A percentile compares a stretch with the other conserved stretches of the same genome.
Conservation (phyloP, 2,329 filamentous ascomycete species). For the Fusarium concolor region DNA sequence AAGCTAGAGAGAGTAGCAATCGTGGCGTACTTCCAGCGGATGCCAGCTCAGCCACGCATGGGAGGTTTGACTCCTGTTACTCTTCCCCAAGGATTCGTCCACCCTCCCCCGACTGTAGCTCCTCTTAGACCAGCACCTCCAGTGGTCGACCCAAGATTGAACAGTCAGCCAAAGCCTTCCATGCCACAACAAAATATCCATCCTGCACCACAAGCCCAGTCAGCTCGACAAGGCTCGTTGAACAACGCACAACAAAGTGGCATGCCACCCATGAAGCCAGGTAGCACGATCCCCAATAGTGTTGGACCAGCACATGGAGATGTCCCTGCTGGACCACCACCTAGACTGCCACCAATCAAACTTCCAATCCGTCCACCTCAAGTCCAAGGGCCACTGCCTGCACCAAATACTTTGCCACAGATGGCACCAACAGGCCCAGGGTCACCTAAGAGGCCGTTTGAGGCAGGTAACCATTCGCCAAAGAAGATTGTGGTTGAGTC, state of each 20-base stretch:
- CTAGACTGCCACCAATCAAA: constrained; percentile 5
- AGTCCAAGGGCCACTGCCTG: neutral
- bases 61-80: constrained; percentile 7
- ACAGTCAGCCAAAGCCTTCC: constrained; percentile 3
- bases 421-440: neutral
- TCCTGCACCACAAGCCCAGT: constrained; percentile 3
- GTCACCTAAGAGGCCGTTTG: neutral
- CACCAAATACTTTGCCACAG: neutral
- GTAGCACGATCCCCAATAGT: neutral
- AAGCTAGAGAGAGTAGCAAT: constrained; percentile 56
- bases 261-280: neutral
- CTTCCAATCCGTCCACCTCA: constrained; percentile 14
- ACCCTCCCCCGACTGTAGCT: neutral
- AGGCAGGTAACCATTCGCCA: neutral
- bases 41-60: constrained; percentile 44
- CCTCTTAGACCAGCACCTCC: neutral
- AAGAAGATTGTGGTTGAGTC: constrained; percentile 8
- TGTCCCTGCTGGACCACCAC: neutral
- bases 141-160: constrained; percentile 5
- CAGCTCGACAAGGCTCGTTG: neutral
- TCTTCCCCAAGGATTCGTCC: neutral
- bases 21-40: constrained; percentile 60
- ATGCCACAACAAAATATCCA: neutral
- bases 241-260: neutral
- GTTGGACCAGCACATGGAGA: neutral